Percentiles rank a stretch among this genome's conserved stretches.
phyloP scores from a whole-genome alignment of 2,329 filamentous ascomycete species.

The Dactylella cylindrospora region DNA sequence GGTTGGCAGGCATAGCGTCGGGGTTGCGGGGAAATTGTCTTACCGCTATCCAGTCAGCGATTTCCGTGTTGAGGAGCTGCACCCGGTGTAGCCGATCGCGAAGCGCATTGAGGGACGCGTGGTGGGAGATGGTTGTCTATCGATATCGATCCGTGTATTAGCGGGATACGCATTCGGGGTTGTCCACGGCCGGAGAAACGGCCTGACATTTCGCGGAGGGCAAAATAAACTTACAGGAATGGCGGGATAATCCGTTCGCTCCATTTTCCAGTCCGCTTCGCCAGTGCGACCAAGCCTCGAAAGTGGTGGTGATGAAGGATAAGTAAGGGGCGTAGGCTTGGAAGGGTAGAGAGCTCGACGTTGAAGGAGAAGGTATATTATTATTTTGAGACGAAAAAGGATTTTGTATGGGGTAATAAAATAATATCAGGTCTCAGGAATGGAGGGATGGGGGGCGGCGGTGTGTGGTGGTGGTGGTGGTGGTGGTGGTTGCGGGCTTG shows the following conservation, averaged over 20 bases:
- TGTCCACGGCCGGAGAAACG: neutral
- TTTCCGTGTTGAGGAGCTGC: conserved; percentile 79
- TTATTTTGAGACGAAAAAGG: too few species aligned
- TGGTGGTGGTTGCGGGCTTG: conserved; percentile 12
- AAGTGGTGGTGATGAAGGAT: too few species aligned
- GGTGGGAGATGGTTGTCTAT: conserved; percentile 37
- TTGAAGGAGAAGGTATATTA: too few species aligned
- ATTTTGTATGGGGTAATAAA: too few species aligned
- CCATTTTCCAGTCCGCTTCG: conserved; percentile 11
- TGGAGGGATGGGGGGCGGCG: too few species aligned
- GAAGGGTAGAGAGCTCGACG: too few species aligned
- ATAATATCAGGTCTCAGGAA: too few species aligned
- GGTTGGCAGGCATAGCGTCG: conserved; percentile 37
- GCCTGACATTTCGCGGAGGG: neutral
- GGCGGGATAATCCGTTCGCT: conserved; percentile 86
- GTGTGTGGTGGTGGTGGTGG: too few species aligned
- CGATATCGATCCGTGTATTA: neutral
- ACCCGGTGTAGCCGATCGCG: conserved; percentile 87
- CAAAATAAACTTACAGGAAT: conserved; percentile 72
- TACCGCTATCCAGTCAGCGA: conserved; percentile 97
- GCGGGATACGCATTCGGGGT: conserved; percentile 37
- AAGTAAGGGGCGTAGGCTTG: too few species aligned
- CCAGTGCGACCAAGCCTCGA: too few species aligned
- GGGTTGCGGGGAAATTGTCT: conserved; percentile 45
- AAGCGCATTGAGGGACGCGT: conserved; percentile 68